phyloP scores from a whole-genome alignment of 164 flowering plant genomes.

The Sextonia rubra region DNA sequence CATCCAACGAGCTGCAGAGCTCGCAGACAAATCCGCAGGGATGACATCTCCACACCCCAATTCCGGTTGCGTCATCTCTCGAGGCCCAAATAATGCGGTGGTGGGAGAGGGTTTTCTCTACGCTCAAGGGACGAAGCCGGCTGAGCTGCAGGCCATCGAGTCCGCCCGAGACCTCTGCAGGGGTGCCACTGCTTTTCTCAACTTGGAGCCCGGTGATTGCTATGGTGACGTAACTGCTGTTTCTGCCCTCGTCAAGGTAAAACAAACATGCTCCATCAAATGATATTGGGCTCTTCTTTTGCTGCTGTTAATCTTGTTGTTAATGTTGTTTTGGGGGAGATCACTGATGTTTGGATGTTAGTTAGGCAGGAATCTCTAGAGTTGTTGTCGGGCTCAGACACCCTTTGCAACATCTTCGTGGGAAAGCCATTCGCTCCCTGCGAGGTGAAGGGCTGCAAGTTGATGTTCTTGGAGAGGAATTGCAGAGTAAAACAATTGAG shows the following conservation, averaged over 20 bases:
- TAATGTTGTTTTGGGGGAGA: neutral
- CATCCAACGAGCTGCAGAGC: constrained; percentile 63
- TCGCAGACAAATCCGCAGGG: constrained; percentile 88
- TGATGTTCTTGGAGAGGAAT: constrained; percentile 90
- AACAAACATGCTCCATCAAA: no score
- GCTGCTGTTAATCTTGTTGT: no score
- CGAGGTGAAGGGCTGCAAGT: constrained; percentile 76
- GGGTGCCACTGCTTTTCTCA: constrained; percentile 85
- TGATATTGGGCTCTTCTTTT: no score
- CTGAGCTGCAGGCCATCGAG: constrained; percentile 80
- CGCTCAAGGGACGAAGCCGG: constrained; percentile 82
- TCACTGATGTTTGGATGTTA: constrained; percentile 37
- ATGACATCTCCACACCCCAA: constrained; percentile 93
- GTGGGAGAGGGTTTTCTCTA: constrained; percentile 89
- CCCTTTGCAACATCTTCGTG: constrained; percentile 80
- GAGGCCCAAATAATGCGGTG: constrained; percentile 18
- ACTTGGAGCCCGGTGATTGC: constrained; percentile 93
- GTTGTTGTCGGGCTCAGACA: constrained; percentile 89
- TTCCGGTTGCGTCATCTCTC: constrained; percentile 83
- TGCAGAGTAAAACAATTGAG: constrained; percentile 68
- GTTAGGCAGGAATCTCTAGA: constrained; percentile 87
- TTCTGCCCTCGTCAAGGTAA: constrained; percentile 72
- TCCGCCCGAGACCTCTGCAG: constrained; percentile 51
- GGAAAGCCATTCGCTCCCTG: constrained; percentile 64
- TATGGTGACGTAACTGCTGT: constrained; percentile 71